A percentile compares a stretch with the other conserved stretches of the same genome.
phyloP scores from a whole-genome alignment of 495 filamentous ascomycete genomes.

The Pseudevernia furfuracea region DNA sequence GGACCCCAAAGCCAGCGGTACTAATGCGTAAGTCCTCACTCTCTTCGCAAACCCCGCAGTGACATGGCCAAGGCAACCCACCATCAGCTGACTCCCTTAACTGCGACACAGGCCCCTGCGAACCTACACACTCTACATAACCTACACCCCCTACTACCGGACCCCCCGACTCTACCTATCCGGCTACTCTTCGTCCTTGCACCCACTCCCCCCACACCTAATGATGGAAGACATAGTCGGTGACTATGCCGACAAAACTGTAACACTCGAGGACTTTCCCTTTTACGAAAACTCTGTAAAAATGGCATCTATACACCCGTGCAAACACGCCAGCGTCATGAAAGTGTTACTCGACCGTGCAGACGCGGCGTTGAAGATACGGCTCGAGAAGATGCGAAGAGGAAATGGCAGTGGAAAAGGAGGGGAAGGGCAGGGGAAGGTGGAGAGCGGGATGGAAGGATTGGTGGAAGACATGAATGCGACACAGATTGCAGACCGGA shows the following conservation, averaged over 20 bases:
- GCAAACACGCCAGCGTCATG: slow-evolving; percentile 93
- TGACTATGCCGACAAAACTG: slow-evolving; percentile 99
- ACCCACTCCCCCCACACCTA: slow-evolving; percentile 74
- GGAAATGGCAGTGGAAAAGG: slow-evolving; percentile 37
- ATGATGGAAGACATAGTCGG: slow-evolving; percentile 99
- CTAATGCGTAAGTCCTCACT: slow-evolving; percentile 55
- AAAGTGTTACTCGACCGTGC: slow-evolving; percentile 93
- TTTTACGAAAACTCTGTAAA: slow-evolving; percentile 76
- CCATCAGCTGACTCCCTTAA: slow-evolving; percentile 9
- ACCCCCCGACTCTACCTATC: slow-evolving; percentile 94
- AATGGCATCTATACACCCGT: slow-evolving; percentile 93
- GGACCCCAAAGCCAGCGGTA: slow-evolving; percentile 54
- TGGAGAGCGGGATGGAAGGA: slow-evolving; percentile 54
- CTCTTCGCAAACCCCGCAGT: neutral
- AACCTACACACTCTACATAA: slow-evolving; percentile 96
- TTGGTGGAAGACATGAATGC: slow-evolving; percentile 52
- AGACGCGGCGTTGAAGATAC: slow-evolving; percentile 83
- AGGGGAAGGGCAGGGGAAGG: slow-evolving; percentile 48
- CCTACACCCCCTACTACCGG: slow-evolving; percentile 92
- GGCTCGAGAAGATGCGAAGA: slow-evolving; percentile 67
- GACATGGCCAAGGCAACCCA: neutral
- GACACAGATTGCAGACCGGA: slow-evolving; percentile 35
- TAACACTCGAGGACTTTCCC: slow-evolving; percentile 95
- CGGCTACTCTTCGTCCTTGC: slow-evolving; percentile 72
- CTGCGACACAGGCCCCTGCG: slow-evolving; percentile 57